Evolutionary conservation across 495 filamentous ascomycete species (phyloP).

Genomic region (Bacidia rubella): DNA sequence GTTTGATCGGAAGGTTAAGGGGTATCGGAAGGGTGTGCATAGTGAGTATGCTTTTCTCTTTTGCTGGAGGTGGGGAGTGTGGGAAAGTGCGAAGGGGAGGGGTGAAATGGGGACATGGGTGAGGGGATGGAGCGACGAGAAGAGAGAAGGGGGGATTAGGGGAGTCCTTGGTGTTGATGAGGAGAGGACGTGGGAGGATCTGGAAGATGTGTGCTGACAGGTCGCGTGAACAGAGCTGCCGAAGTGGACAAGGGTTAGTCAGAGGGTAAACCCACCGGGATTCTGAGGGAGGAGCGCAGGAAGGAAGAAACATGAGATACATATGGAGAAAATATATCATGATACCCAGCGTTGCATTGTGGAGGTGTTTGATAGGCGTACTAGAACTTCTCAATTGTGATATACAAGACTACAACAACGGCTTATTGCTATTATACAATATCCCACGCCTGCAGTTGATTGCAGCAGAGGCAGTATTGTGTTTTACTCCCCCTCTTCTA

Average conservation of each 20-base stretch:
- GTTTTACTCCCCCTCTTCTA: background rate
- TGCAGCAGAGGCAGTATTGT: background rate
- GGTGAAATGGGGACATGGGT: background rate
- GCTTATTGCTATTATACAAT: too few species aligned
- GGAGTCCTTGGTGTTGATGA: background rate
- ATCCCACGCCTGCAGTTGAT: too few species aligned
- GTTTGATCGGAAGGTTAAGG: constrained; percentile 91
- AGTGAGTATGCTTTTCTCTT: constrained; percentile 46
- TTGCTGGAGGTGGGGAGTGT: background rate
- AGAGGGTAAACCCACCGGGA: constrained; percentile 84
- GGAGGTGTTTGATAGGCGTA: too few species aligned
- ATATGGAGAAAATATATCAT: too few species aligned
- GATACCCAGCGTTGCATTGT: too few species aligned
- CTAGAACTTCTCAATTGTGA: too few species aligned
- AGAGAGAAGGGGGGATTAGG: background rate
- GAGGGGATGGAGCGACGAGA: background rate
- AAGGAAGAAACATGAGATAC: background rate
- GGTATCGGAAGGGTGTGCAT: constrained; percentile 89
- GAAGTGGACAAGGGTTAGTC: constrained; percentile 91
- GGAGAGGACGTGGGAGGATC: too few species aligned
- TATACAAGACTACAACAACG: too few species aligned
- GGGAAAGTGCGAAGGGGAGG: background rate
- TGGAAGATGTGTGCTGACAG: constrained; percentile 2
- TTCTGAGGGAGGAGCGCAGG: constrained; percentile 43
- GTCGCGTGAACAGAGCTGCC: constrained; percentile 53